These are phyloP conservation scores for Myxozyma vanderwaltii DNA, from an alignment of 805 yeast genomes.

Conservation along the genomic window DNA sequence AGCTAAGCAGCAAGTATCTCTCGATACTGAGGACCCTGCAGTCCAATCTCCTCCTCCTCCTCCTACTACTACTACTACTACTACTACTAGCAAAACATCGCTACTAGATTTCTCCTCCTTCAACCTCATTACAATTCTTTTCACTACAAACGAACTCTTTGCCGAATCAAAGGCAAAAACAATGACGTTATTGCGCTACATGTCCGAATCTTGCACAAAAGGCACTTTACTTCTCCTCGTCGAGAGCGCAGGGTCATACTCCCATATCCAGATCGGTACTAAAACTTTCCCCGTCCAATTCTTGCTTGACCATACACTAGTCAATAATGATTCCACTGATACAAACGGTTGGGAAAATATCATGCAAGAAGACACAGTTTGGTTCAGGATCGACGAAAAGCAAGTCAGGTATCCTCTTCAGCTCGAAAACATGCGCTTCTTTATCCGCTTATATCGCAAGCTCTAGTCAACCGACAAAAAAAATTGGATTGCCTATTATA, in stretches of 20 bases:
- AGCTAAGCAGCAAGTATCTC: not conserved
- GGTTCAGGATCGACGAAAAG: slow-evolving; percentile 67
- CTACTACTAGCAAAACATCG: not conserved
- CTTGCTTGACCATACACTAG: slow-evolving; percentile 69
- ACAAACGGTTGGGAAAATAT: slow-evolving; percentile 60
- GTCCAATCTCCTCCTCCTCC: not conserved
- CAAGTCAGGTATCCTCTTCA: slow-evolving; percentile 61
- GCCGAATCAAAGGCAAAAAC: slow-evolving; percentile 65
- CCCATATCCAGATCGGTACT: slow-evolving; percentile 73
- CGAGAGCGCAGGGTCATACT: slow-evolving; percentile 89
- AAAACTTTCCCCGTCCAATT: slow-evolving; percentile 83
- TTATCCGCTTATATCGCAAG: slow-evolving; percentile 71
- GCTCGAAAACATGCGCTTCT: slow-evolving; percentile 85
- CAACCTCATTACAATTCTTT: slow-evolving; percentile 68
- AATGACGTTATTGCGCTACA: slow-evolving; percentile 56
- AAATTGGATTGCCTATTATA: not conserved
- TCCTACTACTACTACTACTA: not conserved
- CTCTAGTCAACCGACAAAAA: slow-evolving; percentile 37
- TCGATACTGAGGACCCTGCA: not conserved
- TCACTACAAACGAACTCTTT: slow-evolving; percentile 86
- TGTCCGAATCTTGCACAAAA: slow-evolving; percentile 53
- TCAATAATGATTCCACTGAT: slow-evolving; percentile 42
- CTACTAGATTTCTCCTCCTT: slow-evolving; percentile 27
- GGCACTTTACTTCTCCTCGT: slow-evolving; percentile 69
- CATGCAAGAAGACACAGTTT: slow-evolving; percentile 69